Evolutionary conservation across 768 basidiomycete genomes (phyloP), one percentile per base, ranked within the genome.

Genomic region (Serendipita sp.): DNA sequence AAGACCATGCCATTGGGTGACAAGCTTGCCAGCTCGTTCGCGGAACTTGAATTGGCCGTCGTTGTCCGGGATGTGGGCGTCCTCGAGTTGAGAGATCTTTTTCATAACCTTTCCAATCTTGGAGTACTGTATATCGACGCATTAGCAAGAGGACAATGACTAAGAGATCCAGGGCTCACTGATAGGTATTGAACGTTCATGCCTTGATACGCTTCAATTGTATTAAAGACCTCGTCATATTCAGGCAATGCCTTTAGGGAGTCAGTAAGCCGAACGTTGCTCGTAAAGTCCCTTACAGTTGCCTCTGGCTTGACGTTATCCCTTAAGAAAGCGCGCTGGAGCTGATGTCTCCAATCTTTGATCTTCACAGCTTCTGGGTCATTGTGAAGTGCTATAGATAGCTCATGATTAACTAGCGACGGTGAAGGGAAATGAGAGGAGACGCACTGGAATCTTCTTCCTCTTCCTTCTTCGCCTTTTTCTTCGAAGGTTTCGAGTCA

Each of bases 51-150:
- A 81, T 68, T 89, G 83, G 22, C 53, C 53, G 56, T 81, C 78
- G 65, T 82, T 77, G 42, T 75, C 75, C 3, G 88, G 86, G 20
- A 90, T 80, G 67, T 76, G 79, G 17, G 77, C 76, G 38, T 75
- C 72, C 3, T 71, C 45, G 5, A 88, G 77, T 4, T 78, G 76
- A 28, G 83, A 76, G 68, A 93, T 88, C 73, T 90, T 88, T 68
- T 88, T 87, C 87, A 93, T 89, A 34, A 93, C 89, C 75, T 86
- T 86, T 72, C 82, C 83, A 66, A 88, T 86, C 72, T 89, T 88
- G 58, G 88, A 90, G 74, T 82, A 84, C 83, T 88, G 70, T n/a
- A 63, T 20, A 20, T 44, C 45, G 7, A 48, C 26, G 45, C 26
- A 48, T 38, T 14, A 48, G 45, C 2, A 17, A 48, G 62, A 33